Evolutionary conservation across 768 basidiomycete species (phyloP).

Genomic region (Vishniacozyma victoriae): DNA sequence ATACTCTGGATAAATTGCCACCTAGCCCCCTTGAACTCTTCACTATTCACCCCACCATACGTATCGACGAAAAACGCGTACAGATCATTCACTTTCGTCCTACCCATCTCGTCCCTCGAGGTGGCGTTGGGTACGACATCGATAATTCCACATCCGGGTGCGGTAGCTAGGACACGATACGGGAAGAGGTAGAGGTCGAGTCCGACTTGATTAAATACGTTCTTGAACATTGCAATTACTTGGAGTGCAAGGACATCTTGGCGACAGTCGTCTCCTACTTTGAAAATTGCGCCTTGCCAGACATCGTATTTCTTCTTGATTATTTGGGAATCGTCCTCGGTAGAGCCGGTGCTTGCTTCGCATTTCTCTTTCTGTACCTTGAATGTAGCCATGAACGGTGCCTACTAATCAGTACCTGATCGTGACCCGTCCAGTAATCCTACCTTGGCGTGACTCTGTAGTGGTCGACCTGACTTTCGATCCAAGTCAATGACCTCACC

Average conservation of each 20-base stretch:
- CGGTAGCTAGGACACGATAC: conserved; percentile 94
- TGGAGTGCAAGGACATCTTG: conserved; percentile 98
- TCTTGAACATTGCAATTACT: conserved; percentile 99
- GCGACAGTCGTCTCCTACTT: conserved; percentile 97
- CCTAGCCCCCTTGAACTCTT: conserved; percentile 84
- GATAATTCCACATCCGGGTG: conserved; percentile 93
- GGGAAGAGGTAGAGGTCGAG: conserved; percentile 87
- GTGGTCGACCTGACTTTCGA: conserved; percentile 87
- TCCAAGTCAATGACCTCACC: conserved; percentile 95
- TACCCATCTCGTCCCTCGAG: conserved; percentile 97
- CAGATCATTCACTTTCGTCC: conserved; percentile 94
- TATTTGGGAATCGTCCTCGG: conserved; percentile 50
- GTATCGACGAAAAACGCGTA: conserved; percentile 88
- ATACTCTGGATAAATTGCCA: conserved; percentile 97
- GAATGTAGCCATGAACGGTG: conserved; percentile 99
- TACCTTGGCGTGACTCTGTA: conserved; percentile 97
- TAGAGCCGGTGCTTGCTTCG: conserved; percentile 63
- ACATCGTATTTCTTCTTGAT: conserved; percentile 61
- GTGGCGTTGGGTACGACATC: conserved; percentile 98
- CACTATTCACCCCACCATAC: conserved; percentile 83
- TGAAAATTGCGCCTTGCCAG: conserved; percentile 98
- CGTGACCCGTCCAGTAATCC: conserved; percentile 1
- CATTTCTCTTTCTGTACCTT: conserved; percentile 85
- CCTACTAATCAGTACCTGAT: conserved; percentile 53
- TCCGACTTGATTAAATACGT: conserved; percentile 83